A percentile compares a stretch with the other conserved stretches of the same genome.
phyloP scores from a whole-genome alignment of 345 rosid genomes.

The Camelina sativa region DNA sequence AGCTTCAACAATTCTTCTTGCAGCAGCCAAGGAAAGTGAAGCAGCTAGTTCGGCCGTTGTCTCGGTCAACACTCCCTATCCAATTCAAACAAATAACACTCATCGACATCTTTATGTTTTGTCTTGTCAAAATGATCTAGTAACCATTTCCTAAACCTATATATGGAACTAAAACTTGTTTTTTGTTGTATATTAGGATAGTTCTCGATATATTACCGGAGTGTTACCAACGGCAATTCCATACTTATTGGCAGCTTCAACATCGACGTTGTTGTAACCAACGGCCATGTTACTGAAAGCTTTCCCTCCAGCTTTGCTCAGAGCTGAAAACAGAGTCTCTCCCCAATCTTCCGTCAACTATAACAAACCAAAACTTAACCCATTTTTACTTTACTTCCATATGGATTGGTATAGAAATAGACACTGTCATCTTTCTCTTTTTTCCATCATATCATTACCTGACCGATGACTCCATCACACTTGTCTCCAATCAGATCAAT shows the following conservation, averaged over 20 bases:
- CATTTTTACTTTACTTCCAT: neutral
- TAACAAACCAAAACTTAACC: slow-evolving; percentile 22
- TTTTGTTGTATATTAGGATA: neutral
- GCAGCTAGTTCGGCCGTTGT: slow-evolving; percentile 97
- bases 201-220: slow-evolving; percentile 54
- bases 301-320: slow-evolving; percentile 91
- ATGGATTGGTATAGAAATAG: neutral
- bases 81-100: slow-evolving; percentile 17
- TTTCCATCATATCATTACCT: slow-evolving; percentile 51
- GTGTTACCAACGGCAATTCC: slow-evolving; percentile 96
- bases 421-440: slow-evolving; percentile 10
- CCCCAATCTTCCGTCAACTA: slow-evolving; percentile 98
- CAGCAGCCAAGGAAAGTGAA: slow-evolving; percentile 85
- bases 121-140: neutral
- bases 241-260: slow-evolving; percentile 90
- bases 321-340: slow-evolving; percentile 83
- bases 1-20: slow-evolving; percentile 96
- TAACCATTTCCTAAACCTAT: neutral
- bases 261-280: slow-evolving; percentile 96
- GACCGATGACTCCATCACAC: slow-evolving; percentile 97
- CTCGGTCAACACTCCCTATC: slow-evolving; percentile 95
- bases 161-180: neutral
- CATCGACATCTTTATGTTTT: neutral
- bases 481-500: slow-evolving; percentile 78
- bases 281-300: slow-evolving; percentile 99